Percentiles rank a stretch among this genome's conserved stretches.
phyloP scores from a whole-genome alignment of 192 early-diverging fungal species.

The Thamnidium elegans region DNA sequence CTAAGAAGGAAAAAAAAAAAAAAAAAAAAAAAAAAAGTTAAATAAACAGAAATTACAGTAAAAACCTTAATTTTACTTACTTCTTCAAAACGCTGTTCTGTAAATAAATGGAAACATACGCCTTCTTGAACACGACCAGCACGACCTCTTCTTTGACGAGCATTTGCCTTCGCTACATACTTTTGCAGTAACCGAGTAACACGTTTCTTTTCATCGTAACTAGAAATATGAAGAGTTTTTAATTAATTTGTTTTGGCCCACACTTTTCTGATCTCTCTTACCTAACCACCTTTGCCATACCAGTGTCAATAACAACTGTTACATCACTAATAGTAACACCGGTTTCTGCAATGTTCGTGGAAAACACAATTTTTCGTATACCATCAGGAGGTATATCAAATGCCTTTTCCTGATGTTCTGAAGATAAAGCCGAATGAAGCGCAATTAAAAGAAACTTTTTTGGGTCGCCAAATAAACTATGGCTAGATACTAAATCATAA shows the following conservation, averaged over 20 bases:
- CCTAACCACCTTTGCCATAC: conserved; percentile 69
- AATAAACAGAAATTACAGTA: background rate
- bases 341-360: conserved; percentile 84
- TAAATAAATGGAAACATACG: conserved; percentile 73
- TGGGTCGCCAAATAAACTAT: conserved; percentile 43
- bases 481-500: conserved; percentile 48
- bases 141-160: conserved; percentile 70
- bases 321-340: conserved; percentile 82
- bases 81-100: conserved; percentile 42
- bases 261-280: conserved; percentile 31
- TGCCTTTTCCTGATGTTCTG: conserved; percentile 62
- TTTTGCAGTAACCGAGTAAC: conserved; percentile 61
- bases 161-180: conserved; percentile 67
- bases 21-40: background rate
- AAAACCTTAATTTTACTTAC: background rate
- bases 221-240: conserved; percentile 8
- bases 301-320: conserved; percentile 75
- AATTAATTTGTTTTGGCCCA: background rate
- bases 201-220: conserved; percentile 56
- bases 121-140: conserved; percentile 81
- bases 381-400: conserved; percentile 60
- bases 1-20: conserved; percentile 8
- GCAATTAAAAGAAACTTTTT: conserved; percentile 34
- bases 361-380: conserved; percentile 66
- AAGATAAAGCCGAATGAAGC: conserved; percentile 64